Evolutionary conservation across 2,329 filamentous ascomycete species (phyloP).

Genomic region (Rhexocercosporidium sp.): DNA sequence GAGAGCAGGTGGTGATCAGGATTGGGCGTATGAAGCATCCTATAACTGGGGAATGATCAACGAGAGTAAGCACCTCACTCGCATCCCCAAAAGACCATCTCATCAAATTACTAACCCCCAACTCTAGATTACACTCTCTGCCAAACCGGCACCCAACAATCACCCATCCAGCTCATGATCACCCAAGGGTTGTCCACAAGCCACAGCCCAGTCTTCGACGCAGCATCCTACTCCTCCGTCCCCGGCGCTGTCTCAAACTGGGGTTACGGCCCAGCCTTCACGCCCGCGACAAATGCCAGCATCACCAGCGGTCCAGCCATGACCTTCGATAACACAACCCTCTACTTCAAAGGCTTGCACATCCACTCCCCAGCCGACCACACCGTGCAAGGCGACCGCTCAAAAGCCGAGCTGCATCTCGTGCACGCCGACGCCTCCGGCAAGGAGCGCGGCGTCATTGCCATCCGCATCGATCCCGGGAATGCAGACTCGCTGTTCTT

Average conservation of each 20-base stretch:
- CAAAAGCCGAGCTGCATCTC: constrained; percentile 54
- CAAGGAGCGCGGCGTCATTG: constrained; percentile 51
- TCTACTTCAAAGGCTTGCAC: constrained; percentile 56
- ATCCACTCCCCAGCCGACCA: constrained; percentile 58
- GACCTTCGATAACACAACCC: constrained; percentile 51
- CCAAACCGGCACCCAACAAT: constrained; percentile 56
- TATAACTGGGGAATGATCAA: constrained; percentile 49
- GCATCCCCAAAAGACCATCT: neutral
- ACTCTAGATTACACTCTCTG: constrained; percentile 49
- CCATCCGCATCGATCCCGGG: constrained; percentile 52
- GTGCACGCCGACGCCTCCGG: constrained; percentile 52
- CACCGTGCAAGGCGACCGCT: constrained; percentile 48
- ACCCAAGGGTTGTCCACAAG: constrained; percentile 47
- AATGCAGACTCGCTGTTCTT: constrained; percentile 47
- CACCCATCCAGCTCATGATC: constrained; percentile 52
- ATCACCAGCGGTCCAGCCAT: constrained; percentile 49
- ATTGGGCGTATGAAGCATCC: constrained; percentile 45
- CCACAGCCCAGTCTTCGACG: constrained; percentile 49
- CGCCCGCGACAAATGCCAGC: constrained; percentile 42
- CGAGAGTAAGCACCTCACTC: constrained; percentile 32
- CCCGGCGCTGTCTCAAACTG: constrained; percentile 53
- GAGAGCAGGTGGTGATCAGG: constrained; percentile 16
- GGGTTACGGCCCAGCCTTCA: constrained; percentile 54
- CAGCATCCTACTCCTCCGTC: constrained; percentile 43
- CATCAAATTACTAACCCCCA: neutral